These are phyloP conservation scores for Syzygium jambos DNA, from an alignment of 345 rosid genomes.

Conservation along the genomic window DNA sequence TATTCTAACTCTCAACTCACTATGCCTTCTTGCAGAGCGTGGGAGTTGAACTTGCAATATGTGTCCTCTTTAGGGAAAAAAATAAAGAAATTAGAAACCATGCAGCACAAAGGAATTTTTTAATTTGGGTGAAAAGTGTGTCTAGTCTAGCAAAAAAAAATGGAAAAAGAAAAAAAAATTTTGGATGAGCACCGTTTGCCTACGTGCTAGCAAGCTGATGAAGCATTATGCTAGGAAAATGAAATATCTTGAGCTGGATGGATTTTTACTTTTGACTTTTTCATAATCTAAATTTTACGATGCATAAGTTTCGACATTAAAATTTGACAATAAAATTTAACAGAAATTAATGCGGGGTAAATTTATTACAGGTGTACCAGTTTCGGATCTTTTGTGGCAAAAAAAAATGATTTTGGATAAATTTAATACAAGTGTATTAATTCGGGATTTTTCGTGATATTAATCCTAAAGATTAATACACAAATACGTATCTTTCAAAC, in stretches of 20 bases:
- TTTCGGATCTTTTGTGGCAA: too few relatives aligned
- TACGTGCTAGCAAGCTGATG: background rate
- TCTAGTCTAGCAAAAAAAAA: background rate
- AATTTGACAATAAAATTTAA: too few relatives aligned
- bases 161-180: background rate
- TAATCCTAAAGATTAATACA: background rate
- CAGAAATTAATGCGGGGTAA: too few relatives aligned
- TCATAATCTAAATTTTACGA: background rate
- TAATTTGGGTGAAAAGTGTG: background rate
- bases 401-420: too few relatives aligned
- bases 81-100: background rate
- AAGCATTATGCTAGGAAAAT: background rate
- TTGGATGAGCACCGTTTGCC: background rate
- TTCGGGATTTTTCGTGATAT: too few relatives aligned
- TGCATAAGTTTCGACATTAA: background rate
- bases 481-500: background rate
- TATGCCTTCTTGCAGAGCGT: too few relatives aligned
- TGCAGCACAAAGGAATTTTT: background rate
- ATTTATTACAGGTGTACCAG: too few relatives aligned
- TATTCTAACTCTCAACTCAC: too few relatives aligned
- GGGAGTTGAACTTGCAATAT: background rate
- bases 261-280: background rate
- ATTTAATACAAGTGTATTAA: too few relatives aligned
- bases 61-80: background rate
- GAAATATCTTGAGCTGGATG: background rate